Percentiles rank a stretch among this genome's conserved stretches.
These are phyloP conservation scores for Multifurca ochricompacta DNA, from an alignment of 768 basidiomycete species.

Conservation along the genomic window DNA sequence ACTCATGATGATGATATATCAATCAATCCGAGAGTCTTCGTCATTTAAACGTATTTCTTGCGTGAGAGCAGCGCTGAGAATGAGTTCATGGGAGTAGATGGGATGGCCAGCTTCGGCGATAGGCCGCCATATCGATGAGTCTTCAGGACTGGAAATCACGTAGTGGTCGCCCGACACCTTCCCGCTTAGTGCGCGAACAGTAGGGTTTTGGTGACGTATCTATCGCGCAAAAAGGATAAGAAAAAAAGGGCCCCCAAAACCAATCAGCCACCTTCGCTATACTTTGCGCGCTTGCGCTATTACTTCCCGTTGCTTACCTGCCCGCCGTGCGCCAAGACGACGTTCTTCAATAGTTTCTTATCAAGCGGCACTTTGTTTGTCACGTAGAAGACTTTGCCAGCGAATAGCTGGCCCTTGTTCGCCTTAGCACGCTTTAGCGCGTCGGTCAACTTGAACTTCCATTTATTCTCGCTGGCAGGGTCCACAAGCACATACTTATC, in stretches of 20 bases:
- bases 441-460: slow-evolving; percentile 53
- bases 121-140: slow-evolving; percentile 58
- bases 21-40: slow-evolving; percentile 13
- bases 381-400: slow-evolving; percentile 63
- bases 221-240: slow-evolving; percentile 21
- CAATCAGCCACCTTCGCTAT: background rate
- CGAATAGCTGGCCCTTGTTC: slow-evolving; percentile 48
- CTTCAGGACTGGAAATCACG: slow-evolving; percentile 60
- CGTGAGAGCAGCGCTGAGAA: slow-evolving; percentile 54
- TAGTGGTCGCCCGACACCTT: slow-evolving; percentile 37
- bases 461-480: slow-evolving; percentile 53
- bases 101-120: slow-evolving; percentile 41
- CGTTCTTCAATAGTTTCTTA: slow-evolving; percentile 53
- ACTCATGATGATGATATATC: too few relatives aligned
- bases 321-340: slow-evolving; percentile 65
- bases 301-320: slow-evolving; percentile 44
- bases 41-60: slow-evolving; percentile 65
- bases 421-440: slow-evolving; percentile 53
- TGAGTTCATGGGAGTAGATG: slow-evolving; percentile 64
- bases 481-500: slow-evolving; percentile 54
- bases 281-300: background rate
- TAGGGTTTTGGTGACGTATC: slow-evolving; percentile 44
- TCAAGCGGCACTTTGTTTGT: slow-evolving; percentile 59
- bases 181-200: slow-evolving; percentile 44
- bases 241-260: background rate